phyloP scores from a whole-genome alignment of 2,329 filamentous ascomycete genomes.

The Dactylellina haptotyla region DNA sequence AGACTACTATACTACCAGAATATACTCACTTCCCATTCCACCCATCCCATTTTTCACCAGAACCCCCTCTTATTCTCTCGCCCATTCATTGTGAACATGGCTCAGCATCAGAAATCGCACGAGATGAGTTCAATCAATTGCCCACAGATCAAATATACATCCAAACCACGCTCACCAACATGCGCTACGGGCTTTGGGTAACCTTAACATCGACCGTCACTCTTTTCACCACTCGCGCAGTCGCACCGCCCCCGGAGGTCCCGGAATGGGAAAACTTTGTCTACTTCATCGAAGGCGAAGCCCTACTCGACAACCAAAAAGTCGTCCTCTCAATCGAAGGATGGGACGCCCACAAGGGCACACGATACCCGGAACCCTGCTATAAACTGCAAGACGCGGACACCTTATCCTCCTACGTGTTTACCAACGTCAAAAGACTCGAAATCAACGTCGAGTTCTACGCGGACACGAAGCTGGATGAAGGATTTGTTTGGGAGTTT shows the following conservation, averaged over 20 bases:
- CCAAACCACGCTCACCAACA: too few species aligned
- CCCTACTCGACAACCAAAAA: slow-evolving; percentile 14
- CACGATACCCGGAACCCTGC: slow-evolving; percentile 20
- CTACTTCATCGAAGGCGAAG: slow-evolving; percentile 30
- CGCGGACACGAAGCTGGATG: not conserved
- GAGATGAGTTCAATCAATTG: too few species aligned
- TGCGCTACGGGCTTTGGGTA: not conserved
- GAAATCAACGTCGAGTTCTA: slow-evolving; percentile 20
- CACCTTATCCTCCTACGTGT: not conserved
- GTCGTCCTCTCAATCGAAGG: slow-evolving; percentile 17
- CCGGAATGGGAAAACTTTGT: slow-evolving; percentile 27
- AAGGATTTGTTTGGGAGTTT: slow-evolving; percentile 17
- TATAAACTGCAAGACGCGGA: slow-evolving; percentile 9
- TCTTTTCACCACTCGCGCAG: not conserved
- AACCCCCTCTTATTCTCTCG: too few species aligned
- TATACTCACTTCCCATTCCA: too few species aligned
- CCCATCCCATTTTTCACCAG: too few species aligned
- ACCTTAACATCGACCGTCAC: not conserved
- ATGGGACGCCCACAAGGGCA: slow-evolving; percentile 3
- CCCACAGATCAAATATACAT: too few species aligned
- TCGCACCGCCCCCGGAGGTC: slow-evolving; percentile 3
- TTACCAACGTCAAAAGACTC: slow-evolving; percentile 8
- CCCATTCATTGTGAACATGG: too few species aligned
- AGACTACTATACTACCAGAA: too few species aligned
- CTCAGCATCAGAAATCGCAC: too few species aligned